Evolutionary conservation across 2,329 filamentous ascomycete species (phyloP).

Genomic region (Pyricularia grisea): DNA sequence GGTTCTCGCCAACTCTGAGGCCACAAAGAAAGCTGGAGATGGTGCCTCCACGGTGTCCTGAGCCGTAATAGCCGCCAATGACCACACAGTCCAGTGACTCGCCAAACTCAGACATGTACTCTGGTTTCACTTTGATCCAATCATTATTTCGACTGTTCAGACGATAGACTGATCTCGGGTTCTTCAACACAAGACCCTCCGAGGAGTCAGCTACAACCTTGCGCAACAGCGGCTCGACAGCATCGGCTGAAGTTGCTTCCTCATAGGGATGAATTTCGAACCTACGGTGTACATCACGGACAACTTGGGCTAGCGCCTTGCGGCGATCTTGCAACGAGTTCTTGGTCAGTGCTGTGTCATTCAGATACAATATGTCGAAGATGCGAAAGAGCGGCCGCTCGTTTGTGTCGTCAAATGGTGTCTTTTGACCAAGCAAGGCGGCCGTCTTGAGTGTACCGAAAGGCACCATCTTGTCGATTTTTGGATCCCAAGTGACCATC

Average conservation of each 20-base stretch:
- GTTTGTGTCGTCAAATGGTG: slow-evolving; percentile 53
- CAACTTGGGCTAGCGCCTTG: slow-evolving; percentile 60
- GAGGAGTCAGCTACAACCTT: slow-evolving; percentile 78
- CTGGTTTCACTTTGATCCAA: slow-evolving; percentile 98
- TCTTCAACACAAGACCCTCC: slow-evolving; percentile 90
- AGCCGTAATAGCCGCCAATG: slow-evolving; percentile 88
- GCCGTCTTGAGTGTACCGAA: slow-evolving; percentile 94
- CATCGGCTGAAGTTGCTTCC: slow-evolving; percentile 54
- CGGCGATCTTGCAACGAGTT: slow-evolving; percentile 78
- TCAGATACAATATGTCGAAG: slow-evolving; percentile 88
- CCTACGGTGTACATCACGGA: slow-evolving; percentile 62
- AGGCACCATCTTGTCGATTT: slow-evolving; percentile 70
- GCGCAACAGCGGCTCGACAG: slow-evolving; percentile 71
- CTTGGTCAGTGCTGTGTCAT: slow-evolving; percentile 67
- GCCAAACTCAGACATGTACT: slow-evolving; percentile 96
- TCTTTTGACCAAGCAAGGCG: slow-evolving; percentile 68
- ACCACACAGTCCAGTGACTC: slow-evolving; percentile 86
- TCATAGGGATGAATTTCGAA: slow-evolving; percentile 74
- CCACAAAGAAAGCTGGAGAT: slow-evolving; percentile 89
- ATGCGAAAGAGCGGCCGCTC: slow-evolving; percentile 72
- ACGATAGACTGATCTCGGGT: slow-evolving; percentile 75
- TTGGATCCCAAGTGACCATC: slow-evolving; percentile 97
- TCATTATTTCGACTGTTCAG: slow-evolving; percentile 88
- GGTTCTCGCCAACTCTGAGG: slow-evolving; percentile 62
- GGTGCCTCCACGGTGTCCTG: slow-evolving; percentile 71